A percentile compares a stretch with the other conserved stretches of the same genome.
phyloP scores from a whole-genome alignment of 2,329 filamentous ascomycete genomes.

The Stachybotrys chlorohalonatus region DNA sequence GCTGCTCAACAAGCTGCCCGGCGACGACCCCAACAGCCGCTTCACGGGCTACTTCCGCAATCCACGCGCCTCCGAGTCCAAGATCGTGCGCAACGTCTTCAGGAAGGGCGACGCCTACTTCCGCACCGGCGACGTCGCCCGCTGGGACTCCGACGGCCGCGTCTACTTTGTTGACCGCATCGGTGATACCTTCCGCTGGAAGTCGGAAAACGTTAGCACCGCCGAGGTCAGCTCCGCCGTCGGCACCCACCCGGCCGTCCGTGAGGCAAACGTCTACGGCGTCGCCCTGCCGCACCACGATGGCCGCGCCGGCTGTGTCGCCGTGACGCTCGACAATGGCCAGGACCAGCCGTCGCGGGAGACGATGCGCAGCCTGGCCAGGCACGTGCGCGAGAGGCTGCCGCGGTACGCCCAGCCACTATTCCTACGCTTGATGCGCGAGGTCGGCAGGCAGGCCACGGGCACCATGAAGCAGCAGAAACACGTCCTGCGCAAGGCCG shows the following conservation, averaged over 20 bases:
- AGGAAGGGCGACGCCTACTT: constrained; percentile 72
- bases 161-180: constrained; percentile 76
- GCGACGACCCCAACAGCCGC: constrained; percentile 48
- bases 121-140: constrained; percentile 72
- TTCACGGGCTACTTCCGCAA: constrained; percentile 84
- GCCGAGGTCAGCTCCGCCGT: constrained; percentile 72
- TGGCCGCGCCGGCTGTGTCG: constrained; percentile 74
- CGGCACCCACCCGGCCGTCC: constrained; percentile 54
- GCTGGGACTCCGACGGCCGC: constrained; percentile 60
- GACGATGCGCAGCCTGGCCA: constrained; percentile 49
- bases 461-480: constrained; percentile 91
- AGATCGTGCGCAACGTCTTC: constrained; percentile 67
- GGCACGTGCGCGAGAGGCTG: constrained; percentile 46
- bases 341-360: constrained; percentile 31
- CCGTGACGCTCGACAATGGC: constrained; percentile 44
- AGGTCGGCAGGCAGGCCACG: constrained; percentile 53
- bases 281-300: constrained; percentile 73
- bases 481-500: constrained; percentile 58
- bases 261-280: constrained; percentile 81
- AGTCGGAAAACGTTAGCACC: constrained; percentile 76
- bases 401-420: constrained; percentile 70
- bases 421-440: constrained; percentile 61
- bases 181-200: constrained; percentile 72
- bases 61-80: constrained; percentile 57
- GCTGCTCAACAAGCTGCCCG: constrained; percentile 62